Evolutionary conservation across 345 rosid species (phyloP).

Genomic region (Rhizophora apiculata): DNA sequence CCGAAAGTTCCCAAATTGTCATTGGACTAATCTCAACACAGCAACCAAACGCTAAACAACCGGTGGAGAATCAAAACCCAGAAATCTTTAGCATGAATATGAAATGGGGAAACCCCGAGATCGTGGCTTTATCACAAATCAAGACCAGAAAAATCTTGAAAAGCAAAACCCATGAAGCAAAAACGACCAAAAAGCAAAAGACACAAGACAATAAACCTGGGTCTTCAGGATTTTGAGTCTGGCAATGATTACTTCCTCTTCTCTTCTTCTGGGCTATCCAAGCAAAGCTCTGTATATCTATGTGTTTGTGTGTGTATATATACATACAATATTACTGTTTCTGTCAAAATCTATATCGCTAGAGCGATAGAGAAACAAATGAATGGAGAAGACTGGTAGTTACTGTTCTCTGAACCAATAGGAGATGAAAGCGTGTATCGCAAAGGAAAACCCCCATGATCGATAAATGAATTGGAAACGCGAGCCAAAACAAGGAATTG

Average conservation of each 20-base stretch:
- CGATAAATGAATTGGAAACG: not conserved
- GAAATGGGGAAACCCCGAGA: constrained; percentile 2
- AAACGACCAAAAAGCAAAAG: not conserved
- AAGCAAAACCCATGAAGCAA: not conserved
- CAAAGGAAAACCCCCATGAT: not conserved
- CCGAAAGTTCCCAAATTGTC: not conserved
- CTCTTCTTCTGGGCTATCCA: not conserved
- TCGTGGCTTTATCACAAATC: not conserved
- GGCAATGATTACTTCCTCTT: not conserved
- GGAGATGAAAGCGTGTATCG: not conserved
- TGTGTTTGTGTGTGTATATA: not conserved
- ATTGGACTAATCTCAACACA: not conserved
- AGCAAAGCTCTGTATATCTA: not conserved
- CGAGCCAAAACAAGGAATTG: not conserved
- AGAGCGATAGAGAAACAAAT: not conserved
- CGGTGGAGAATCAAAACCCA: not conserved
- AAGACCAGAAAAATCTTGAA: not conserved
- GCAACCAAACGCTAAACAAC: not conserved
- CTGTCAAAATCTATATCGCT: not conserved
- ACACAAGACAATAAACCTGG: constrained; percentile 7
- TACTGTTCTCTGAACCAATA: not conserved
- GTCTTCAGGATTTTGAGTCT: not conserved
- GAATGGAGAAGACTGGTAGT: not conserved
- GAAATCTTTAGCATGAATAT: not conserved
- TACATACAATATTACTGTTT: no score